Evolutionary conservation across 208 protist species (phyloP).

Genomic region (Strigomonas oncopelti): DNA sequence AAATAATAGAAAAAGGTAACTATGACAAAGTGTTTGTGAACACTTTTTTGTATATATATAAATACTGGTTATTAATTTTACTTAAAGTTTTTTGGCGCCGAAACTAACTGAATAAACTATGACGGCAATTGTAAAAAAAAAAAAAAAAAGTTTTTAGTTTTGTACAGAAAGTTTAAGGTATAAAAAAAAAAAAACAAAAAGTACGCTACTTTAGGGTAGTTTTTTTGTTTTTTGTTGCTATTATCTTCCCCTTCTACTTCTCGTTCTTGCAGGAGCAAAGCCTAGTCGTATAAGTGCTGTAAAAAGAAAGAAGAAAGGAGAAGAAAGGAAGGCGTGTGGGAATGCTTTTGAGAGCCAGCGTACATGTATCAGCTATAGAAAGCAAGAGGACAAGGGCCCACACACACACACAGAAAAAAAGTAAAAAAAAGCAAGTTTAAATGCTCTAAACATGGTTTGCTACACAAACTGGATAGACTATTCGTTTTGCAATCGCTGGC

Average conservation of each 20-base stretch:
- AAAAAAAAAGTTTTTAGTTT: conserved; percentile 2
- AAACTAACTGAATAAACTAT: conserved; percentile 12
- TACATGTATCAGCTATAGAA: background rate
- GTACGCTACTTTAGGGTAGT: background rate
- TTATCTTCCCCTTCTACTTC: no score
- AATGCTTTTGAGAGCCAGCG: no score
- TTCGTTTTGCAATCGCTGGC: background rate
- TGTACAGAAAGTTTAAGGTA: background rate
- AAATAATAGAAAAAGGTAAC: conserved; percentile 8
- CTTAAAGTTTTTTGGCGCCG: no score
- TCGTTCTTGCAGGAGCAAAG: no score
- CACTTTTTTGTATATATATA: no score
- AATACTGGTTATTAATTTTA: no score
- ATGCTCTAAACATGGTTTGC: background rate
- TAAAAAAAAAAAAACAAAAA: background rate
- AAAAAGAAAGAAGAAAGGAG: conserved; percentile 2
- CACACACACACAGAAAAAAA: background rate
- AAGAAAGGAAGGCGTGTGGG: background rate
- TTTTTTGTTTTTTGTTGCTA: no score
- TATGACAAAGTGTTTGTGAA: no score
- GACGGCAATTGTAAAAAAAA: conserved; percentile 8
- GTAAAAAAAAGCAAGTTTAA: background rate
- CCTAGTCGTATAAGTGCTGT: no score
- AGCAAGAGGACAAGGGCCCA: background rate
- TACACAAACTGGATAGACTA: background rate